Conservation (phyloP, 441 rosid genomes). For the Brassica hybrid region DNA sequence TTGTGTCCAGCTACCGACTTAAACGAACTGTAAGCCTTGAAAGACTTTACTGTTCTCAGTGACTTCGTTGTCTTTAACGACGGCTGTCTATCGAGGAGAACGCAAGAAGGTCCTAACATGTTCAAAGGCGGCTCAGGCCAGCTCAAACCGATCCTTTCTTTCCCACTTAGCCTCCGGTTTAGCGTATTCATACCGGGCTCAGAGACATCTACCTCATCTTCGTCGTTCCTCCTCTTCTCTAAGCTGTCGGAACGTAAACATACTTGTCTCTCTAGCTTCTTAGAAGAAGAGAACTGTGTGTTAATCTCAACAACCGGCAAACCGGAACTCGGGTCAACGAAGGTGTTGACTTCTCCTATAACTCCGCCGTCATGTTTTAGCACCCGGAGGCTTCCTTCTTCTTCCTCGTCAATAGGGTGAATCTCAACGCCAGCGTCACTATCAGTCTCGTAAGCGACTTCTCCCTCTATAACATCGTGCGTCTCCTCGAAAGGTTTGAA, state of each 20-base stretch:
- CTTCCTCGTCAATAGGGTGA: conserved; percentile 73
- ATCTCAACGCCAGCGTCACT: conserved; percentile 80
- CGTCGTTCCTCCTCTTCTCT: conserved; percentile 34
- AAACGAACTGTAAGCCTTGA: conserved; percentile 63
- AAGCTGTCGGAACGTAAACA: conserved; percentile 56
- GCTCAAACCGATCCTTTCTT: conserved; percentile 81
- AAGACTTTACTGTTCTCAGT: conserved; percentile 58
- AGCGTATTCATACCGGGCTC: conserved; percentile 47
- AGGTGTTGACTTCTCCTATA: conserved; percentile 38
- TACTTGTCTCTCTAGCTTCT: conserved; percentile 65
- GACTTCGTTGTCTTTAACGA: conserved; percentile 68
- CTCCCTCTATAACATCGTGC: conserved; percentile 70
- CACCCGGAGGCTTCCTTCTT: conserved; percentile 31
- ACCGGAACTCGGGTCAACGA: conserved; percentile 36
- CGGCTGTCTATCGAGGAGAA: conserved; percentile 64
- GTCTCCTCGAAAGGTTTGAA: conserved; percentile 74
- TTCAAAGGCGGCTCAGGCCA: conserved; percentile 92
- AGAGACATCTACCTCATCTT: conserved; percentile 19
- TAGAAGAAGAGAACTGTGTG: conserved; percentile 64
- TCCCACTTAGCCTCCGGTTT: conserved; percentile 67
- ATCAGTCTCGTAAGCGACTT: conserved; percentile 70
- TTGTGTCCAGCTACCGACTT: conserved; percentile 53
- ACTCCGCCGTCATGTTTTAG: conserved; percentile 36
- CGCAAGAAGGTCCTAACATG: conserved; percentile 56
- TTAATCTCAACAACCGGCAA: conserved; percentile 44